Conservation (phyloP, 805 yeast genomes). For the Teunomyces cretensis region DNA sequence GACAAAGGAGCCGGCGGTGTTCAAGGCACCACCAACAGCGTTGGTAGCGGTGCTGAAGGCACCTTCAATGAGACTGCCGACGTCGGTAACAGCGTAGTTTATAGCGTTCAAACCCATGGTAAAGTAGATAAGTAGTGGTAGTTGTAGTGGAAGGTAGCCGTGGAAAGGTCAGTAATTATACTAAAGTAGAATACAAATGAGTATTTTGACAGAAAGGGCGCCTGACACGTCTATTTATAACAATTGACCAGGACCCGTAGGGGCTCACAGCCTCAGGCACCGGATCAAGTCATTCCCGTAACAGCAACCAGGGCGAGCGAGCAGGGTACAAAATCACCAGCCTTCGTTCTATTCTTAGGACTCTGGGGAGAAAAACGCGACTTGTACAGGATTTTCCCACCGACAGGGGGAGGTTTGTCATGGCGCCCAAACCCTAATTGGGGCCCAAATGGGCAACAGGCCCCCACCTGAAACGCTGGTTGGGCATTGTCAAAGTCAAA, state of each 20-base stretch:
- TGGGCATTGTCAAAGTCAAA: too few species aligned
- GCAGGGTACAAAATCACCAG: conserved; percentile 3
- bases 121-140: background rate
- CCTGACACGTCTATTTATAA: background rate
- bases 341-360: background rate
- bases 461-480: too few species aligned
- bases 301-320: too few species aligned
- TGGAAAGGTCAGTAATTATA: background rate
- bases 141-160: background rate
- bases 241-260: background rate
- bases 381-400: background rate
- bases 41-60: conserved; percentile 12
- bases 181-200: background rate
- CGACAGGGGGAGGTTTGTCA: background rate
- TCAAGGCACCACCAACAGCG: conserved; percentile 11
- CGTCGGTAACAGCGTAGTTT: conserved; percentile 23
- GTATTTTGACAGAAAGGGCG: too few species aligned
- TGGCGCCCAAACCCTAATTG: background rate
- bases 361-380: background rate
- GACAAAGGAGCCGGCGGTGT: conserved; percentile 13
- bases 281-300: background rate
- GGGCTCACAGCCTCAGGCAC: background rate
- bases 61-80: conserved; percentile 6
- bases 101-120: conserved; percentile 31
- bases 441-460: too few species aligned